Percentiles rank a stretch among this genome's conserved stretches.
phyloP scores from a whole-genome alignment of 2,329 filamentous ascomycete species.

The Tolypocladium tropicale region DNA sequence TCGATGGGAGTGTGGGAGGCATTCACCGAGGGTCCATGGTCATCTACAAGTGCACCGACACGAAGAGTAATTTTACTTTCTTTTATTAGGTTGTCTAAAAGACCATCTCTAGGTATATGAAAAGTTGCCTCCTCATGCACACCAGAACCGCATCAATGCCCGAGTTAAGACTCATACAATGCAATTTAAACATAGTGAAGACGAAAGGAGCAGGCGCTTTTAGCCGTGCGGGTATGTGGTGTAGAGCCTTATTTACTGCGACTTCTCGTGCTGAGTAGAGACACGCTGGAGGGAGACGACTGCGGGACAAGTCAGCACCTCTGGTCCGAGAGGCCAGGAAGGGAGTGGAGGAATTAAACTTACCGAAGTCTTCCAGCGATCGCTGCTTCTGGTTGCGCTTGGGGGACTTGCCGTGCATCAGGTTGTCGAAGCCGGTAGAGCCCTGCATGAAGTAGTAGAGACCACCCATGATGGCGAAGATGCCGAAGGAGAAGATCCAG shows the following conservation, averaged over 20 bases:
- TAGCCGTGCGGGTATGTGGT: slow-evolving; percentile 27
- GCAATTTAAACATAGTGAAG: slow-evolving; percentile 29
- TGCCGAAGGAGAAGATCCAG: slow-evolving; percentile 84
- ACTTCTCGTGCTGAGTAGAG: slow-evolving; percentile 87
- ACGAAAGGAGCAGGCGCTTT: slow-evolving; percentile 26
- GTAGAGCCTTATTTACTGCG: slow-evolving; percentile 42
- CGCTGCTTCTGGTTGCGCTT: slow-evolving; percentile 77
- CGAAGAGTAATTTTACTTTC: slow-evolving; percentile 21
- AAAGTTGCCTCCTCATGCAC: slow-evolving; percentile 24
- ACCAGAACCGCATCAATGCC: slow-evolving; percentile 9
- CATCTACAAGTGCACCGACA: neutral
- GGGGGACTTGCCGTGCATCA: slow-evolving; percentile 83
- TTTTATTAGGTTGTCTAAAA: slow-evolving; percentile 32
- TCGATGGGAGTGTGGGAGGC: neutral
- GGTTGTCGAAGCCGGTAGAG: slow-evolving; percentile 74
- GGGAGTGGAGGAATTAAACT: slow-evolving; percentile 25
- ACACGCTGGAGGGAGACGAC: slow-evolving; percentile 85
- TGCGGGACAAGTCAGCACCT: slow-evolving; percentile 26
- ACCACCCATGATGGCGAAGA: slow-evolving; percentile 75
- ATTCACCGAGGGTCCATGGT: no score
- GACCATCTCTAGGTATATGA: slow-evolving; percentile 25
- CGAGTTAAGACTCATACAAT: slow-evolving; percentile 24
- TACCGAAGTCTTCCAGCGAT: slow-evolving; percentile 82
- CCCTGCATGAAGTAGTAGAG: slow-evolving; percentile 70
- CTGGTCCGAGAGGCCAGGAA: neutral